phyloP scores from a whole-genome alignment of 345 rosid genomes.

The Sisymbrium altissimum region DNA sequence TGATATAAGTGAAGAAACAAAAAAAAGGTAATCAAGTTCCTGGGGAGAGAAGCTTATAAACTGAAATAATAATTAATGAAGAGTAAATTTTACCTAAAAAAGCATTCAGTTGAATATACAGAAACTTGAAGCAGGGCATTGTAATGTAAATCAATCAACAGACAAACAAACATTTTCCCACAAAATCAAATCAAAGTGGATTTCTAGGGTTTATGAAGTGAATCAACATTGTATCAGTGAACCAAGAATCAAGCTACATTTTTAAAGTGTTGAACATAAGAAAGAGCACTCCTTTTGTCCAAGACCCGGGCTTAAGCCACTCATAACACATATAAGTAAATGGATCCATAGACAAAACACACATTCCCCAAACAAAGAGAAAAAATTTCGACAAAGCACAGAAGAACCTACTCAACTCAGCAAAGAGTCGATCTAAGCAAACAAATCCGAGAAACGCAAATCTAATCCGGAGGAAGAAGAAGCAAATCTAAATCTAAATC shows the following conservation, averaged over 20 bases:
- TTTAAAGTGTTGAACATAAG: not conserved
- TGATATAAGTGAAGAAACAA: not conserved
- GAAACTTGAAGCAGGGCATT: not conserved
- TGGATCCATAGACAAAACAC: not conserved
- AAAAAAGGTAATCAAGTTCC: not conserved
- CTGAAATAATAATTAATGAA: not conserved
- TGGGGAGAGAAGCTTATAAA: not conserved
- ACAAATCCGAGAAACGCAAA: no score
- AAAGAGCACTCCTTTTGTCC: not conserved
- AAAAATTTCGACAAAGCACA: not conserved
- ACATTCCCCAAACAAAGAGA: not conserved
- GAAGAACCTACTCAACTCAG: no score
- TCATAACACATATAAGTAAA: not conserved
- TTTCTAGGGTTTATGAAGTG: not conserved
- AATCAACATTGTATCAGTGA: slow-evolving; percentile 18
- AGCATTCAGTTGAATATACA: not conserved
- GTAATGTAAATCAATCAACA: slow-evolving; percentile 3
- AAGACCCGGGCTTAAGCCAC: not conserved
- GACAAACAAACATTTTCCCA: not conserved
- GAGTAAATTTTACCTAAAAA: not conserved
- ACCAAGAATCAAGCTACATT: slow-evolving; percentile 16
- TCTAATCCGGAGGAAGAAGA: not conserved
- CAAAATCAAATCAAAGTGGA: not conserved
- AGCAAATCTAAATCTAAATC: slow-evolving; percentile 30
- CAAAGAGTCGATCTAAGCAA: no score